Conservation (phyloP, 257 asterid species). For the Solanum pinnatisectum region DNA sequence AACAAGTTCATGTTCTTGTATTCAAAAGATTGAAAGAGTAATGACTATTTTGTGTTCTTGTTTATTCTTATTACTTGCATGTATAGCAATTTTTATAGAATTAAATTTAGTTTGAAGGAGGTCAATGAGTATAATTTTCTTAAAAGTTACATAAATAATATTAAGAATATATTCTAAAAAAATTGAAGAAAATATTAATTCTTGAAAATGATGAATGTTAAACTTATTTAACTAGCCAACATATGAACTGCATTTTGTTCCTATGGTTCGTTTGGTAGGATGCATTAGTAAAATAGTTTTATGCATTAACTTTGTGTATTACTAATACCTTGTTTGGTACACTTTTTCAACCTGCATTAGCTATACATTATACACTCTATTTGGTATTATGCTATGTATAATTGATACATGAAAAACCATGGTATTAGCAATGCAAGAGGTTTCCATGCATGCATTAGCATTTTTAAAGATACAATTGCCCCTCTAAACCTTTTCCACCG, state of each 20-base stretch:
- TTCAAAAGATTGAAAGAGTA: background rate
- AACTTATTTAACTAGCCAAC: background rate
- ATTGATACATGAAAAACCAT: background rate
- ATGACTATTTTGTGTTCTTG: background rate
- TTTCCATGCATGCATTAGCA: background rate
- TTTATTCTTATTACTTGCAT: background rate
- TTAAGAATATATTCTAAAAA: background rate
- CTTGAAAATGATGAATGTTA: background rate
- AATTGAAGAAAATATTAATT: background rate
- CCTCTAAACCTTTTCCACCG: background rate
- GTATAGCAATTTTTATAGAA: background rate
- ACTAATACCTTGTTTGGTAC: background rate
- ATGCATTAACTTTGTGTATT: background rate
- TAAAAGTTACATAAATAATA: background rate
- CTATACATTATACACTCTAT: background rate
- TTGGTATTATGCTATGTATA: background rate
- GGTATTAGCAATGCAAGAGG: background rate
- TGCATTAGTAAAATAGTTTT: background rate
- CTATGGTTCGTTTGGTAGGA: background rate
- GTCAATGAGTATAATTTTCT: background rate
- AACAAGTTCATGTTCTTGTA: background rate
- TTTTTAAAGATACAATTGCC: background rate
- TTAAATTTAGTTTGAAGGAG: background rate
- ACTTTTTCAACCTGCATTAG: background rate
- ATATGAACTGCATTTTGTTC: background rate